These are phyloP conservation scores for Aspergillus nanangensis DNA, from an alignment of 495 filamentous ascomycete genomes.

Conservation along the genomic window DNA sequence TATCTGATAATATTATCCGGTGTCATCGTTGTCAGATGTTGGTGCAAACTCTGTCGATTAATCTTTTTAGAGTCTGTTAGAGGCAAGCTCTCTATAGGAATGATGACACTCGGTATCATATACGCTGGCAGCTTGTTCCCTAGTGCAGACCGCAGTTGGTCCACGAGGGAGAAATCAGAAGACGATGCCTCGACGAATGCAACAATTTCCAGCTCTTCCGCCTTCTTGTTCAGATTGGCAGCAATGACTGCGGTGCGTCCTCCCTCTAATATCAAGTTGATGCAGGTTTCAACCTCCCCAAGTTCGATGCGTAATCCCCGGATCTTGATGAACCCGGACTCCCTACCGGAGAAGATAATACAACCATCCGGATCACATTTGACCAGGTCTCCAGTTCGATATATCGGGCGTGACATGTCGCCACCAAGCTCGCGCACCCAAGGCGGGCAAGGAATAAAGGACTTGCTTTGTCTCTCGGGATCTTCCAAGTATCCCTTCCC, in stretches of 20 bases:
- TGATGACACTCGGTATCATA: neutral
- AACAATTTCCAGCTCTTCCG: neutral
- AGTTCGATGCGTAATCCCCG: constrained; percentile 34
- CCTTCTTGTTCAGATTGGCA: neutral
- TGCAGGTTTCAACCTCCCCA: constrained; percentile 27
- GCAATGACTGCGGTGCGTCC: neutral
- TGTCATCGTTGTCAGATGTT: neutral
- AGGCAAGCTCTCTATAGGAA: neutral
- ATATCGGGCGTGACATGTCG: neutral
- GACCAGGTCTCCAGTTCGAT: neutral
- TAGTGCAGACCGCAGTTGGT: neutral
- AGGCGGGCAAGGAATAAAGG: neutral
- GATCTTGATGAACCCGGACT: constrained; percentile 40
- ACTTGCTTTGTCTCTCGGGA: neutral
- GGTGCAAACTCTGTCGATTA: neutral
- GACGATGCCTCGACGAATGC: constrained; percentile 1
- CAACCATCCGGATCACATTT: constrained; percentile 17
- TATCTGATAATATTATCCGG: neutral
- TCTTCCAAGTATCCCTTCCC: neutral
- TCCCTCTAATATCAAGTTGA: neutral
- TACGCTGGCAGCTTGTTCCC: constrained; percentile 1
- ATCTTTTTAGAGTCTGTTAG: constrained; percentile 1
- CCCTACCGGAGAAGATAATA: constrained; percentile 34
- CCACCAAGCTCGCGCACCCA: neutral
- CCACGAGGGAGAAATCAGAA: too few species aligned